Evolutionary conservation across 306 rosid genomes (phyloP).

Genomic region (Ormosia emarginata): DNA sequence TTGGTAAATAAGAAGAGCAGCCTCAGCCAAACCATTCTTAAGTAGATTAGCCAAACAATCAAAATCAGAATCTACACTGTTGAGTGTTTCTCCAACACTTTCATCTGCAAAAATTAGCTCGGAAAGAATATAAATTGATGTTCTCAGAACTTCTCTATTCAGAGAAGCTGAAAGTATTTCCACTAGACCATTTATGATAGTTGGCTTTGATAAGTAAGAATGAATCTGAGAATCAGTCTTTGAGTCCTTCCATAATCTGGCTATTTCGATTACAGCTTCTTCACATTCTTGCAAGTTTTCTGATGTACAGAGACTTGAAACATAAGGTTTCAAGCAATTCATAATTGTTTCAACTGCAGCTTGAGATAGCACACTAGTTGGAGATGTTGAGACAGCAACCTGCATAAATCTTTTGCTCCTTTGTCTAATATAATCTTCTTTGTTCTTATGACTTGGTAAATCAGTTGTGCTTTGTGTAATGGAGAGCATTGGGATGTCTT

Average conservation of each 20-base stretch:
- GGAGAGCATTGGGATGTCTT: constrained; percentile 40
- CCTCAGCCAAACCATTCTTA: constrained; percentile 76
- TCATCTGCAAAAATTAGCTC: constrained; percentile 64
- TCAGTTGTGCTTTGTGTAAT: constrained; percentile 33
- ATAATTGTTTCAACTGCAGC: constrained; percentile 73
- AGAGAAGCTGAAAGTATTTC: constrained; percentile 78
- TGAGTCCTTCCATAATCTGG: constrained; percentile 77
- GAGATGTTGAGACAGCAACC: constrained; percentile 49
- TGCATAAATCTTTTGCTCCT: constrained; percentile 60
- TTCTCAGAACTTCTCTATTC: constrained; percentile 65
- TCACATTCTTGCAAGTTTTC: constrained; percentile 77
- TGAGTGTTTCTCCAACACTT: constrained; percentile 67
- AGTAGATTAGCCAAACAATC: constrained; percentile 78
- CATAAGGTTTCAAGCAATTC: constrained; percentile 61
- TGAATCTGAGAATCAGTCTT: constrained; percentile 66
- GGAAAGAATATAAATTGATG: constrained; percentile 70
- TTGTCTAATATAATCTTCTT: constrained; percentile 41
- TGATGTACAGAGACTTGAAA: constrained; percentile 72
- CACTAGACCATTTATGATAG: constrained; percentile 70
- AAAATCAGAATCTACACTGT: constrained; percentile 81
- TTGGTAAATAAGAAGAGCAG: constrained; percentile 78
- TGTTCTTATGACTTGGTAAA: constrained; percentile 35
- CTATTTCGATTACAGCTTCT: constrained; percentile 64
- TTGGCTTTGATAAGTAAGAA: constrained; percentile 65
- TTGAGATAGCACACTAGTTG: constrained; percentile 80